Percentiles rank a stretch among this genome's conserved stretches.
phyloP scores from a whole-genome alignment of 805 yeast species.

The Candida ortonii region DNA sequence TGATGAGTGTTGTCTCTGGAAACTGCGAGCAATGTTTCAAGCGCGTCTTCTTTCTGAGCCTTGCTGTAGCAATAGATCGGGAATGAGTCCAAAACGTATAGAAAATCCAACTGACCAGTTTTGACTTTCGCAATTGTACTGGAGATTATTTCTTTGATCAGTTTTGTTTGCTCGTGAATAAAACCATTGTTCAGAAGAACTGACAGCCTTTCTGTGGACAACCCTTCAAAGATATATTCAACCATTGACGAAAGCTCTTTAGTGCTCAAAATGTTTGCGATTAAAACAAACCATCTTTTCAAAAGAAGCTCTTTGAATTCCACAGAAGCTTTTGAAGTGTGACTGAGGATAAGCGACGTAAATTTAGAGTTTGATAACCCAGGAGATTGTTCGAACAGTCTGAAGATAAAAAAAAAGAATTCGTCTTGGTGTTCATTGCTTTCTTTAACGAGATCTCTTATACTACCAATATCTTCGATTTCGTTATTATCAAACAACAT shows the following conservation, averaged over 20 bases:
- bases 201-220: conserved; percentile 18
- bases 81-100: conserved; percentile 25
- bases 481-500: conserved; percentile 43
- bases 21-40: conserved; percentile 18
- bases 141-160: conserved; percentile 30
- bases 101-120: background rate
- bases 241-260: conserved; percentile 33
- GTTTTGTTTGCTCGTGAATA: conserved; percentile 46
- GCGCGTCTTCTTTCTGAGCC: conserved; percentile 34
- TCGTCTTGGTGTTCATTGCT: conserved; percentile 7
- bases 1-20: conserved; percentile 3
- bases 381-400: conserved; percentile 40
- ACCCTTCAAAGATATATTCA: conserved; percentile 26
- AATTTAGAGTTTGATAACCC: conserved; percentile 20
- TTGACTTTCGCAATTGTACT: conserved; percentile 4
- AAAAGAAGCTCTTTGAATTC: conserved; percentile 31
- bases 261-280: conserved; percentile 32
- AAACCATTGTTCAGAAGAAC: conserved; percentile 35
- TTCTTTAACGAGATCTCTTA: conserved; percentile 3
- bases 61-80: conserved; percentile 50
- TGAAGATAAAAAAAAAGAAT: conserved; percentile 34
- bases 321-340: conserved; percentile 14
- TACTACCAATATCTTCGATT: conserved; percentile 4
- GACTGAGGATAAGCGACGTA: conserved; percentile 25
- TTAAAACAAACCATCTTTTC: conserved; percentile 56